Conservation (phyloP, 805 yeast genomes). For the Candida maesae region DNA sequence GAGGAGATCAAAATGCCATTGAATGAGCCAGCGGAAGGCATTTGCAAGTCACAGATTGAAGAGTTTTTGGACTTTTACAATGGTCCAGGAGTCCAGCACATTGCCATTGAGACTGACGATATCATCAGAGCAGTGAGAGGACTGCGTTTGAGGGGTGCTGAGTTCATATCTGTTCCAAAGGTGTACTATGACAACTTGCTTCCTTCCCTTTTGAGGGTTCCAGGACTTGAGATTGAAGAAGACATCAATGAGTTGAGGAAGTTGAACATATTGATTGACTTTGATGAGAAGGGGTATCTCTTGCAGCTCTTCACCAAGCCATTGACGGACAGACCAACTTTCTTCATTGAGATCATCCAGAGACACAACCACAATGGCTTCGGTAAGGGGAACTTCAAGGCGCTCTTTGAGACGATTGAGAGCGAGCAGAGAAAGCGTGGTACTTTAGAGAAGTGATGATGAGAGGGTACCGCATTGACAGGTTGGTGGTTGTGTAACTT, state of each 20-base stretch:
- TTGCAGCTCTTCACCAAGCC: conserved; percentile 81
- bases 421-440: conserved; percentile 72
- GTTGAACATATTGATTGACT: conserved; percentile 68
- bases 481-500: too few relatives aligned
- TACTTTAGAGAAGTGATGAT: conserved; percentile 40
- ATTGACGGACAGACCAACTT: conserved; percentile 71
- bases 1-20: conserved; percentile 74
- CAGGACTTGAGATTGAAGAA: conserved; percentile 45
- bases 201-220: conserved; percentile 40
- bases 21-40: conserved; percentile 76
- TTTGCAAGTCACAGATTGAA: conserved; percentile 70
- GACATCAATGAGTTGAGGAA: conserved; percentile 44
- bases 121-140: conserved; percentile 53
- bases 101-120: conserved; percentile 64
- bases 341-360: conserved; percentile 79
- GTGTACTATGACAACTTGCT: conserved; percentile 53
- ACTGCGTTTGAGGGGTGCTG: conserved; percentile 60
- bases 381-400: conserved; percentile 86
- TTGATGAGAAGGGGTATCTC: conserved; percentile 72
- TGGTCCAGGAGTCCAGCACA: conserved; percentile 85
- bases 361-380: conserved; percentile 78
- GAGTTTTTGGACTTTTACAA: conserved; percentile 71
- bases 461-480: too few relatives aligned
- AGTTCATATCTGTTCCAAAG: conserved; percentile 59
- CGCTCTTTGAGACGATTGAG: conserved; percentile 77